Evolutionary conservation across 2,329 filamentous ascomycete genomes (phyloP).

Genomic region (Colletotrichum sp.): DNA sequence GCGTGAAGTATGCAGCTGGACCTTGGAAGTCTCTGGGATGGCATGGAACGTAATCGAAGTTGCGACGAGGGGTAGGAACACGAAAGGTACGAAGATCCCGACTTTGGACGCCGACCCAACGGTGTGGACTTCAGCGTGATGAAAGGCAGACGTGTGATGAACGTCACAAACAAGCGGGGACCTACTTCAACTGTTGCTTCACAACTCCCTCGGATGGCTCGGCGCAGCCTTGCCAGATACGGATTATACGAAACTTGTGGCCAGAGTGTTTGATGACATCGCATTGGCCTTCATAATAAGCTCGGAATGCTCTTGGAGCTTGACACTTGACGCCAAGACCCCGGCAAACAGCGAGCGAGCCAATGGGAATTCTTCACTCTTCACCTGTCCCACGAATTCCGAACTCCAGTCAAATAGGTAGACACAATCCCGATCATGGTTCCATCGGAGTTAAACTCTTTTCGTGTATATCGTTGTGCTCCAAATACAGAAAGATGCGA

Average conservation of each 20-base stretch:
- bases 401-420: not conserved
- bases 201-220: not conserved
- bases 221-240: not conserved
- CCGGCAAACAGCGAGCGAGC: not conserved
- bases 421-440: not conserved
- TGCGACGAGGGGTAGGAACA: not conserved
- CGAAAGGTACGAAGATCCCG: not conserved
- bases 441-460: not conserved
- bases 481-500: not conserved
- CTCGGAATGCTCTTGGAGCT: not conserved
- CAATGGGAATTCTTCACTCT: not conserved
- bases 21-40: not conserved
- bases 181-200: not conserved
- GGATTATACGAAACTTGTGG: not conserved
- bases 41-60: not conserved
- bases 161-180: not conserved
- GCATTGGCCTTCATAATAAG: not conserved
- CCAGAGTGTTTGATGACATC: not conserved
- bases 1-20: not conserved
- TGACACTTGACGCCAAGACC: not conserved
- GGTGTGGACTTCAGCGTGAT: not conserved
- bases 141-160: not conserved
- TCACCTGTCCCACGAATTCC: not conserved
- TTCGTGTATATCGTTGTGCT: not conserved
- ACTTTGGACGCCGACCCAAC: not conserved